Base-by-base conservation (phyloP, 495 filamentous ascomycete genomes). In the Trichoderma gamsii region DNA sequence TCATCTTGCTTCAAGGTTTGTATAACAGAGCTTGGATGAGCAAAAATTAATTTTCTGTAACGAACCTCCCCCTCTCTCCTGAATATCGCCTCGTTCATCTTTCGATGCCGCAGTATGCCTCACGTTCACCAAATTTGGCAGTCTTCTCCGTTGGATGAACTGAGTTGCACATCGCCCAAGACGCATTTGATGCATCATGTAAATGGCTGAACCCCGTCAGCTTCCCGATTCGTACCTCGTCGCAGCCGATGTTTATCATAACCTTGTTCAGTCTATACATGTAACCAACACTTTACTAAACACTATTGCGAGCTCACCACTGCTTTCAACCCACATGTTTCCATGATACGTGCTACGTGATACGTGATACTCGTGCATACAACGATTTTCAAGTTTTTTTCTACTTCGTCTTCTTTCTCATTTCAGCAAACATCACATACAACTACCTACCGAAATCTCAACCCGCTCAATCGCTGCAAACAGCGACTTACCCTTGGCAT, bases 211-310 rank as follows among this genome's bases (percentile, higher is more conserved):
- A 23, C 21, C 49, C 49, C 56, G 4, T 61, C 56, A 29, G 29
- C 56, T 61, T 32, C 56, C 56, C 25, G 56, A 61, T 61, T 25
- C 56, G 56, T 32, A 61, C 56, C 25, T 6, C 29, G 56, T 61
- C 56, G 27, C 56, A 61, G 56, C 25, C 56, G 21, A 2, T 12
- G 3, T 18, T 25, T 61, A 13, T 16, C 3, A 13, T 7, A 61
- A 32, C 56, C 56, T 32, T 61, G 56, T 32, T 61, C 56, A 13
- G 43, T 46, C 43, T 38, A 38, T 9, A n/a, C n/a, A n/a, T n/a
- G n/a, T n/a, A 6, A 38, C 35, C 35, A 38, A 38, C 35, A 38
- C 35, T 38, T 38, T 38, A 9, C 35, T 6, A 38, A 9, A 2
- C 35, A 9, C 35, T 38, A 38, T 38, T 38, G 35, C 35, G 35